phyloP scores from a whole-genome alignment of 805 yeast genomes.

The Ogataea degrootiae region DNA sequence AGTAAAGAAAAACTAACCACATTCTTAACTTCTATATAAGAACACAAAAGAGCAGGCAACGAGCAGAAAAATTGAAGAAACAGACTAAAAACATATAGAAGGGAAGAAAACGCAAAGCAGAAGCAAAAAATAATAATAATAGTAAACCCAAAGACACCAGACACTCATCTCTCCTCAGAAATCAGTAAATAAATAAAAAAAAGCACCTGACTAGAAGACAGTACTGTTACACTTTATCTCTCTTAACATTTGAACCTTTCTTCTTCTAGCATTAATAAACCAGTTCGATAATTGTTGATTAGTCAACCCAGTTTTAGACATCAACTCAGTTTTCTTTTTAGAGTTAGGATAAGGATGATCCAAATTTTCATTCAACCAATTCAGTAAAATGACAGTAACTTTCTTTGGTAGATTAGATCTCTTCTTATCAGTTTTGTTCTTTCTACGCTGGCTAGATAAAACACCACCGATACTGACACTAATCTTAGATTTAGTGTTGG shows the following conservation, averaged over 20 bases:
- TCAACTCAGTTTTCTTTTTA: slow-evolving; percentile 50
- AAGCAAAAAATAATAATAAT: too few relatives aligned
- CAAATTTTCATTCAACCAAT: slow-evolving; percentile 52
- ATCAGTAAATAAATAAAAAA: too few relatives aligned
- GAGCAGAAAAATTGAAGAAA: too few relatives aligned
- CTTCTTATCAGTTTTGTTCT: slow-evolving; percentile 17
- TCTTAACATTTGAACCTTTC: slow-evolving; percentile 48
- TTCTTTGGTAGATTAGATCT: slow-evolving; percentile 58
- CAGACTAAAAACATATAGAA: too few relatives aligned
- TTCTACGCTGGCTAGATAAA: background rate
- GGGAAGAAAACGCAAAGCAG: too few relatives aligned
- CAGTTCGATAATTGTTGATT: slow-evolving; percentile 57
- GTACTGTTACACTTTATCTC: slow-evolving; percentile 30
- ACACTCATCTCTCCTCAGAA: too few relatives aligned
- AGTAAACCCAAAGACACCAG: too few relatives aligned
- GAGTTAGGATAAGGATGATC: slow-evolving; percentile 59
- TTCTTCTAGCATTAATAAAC: slow-evolving; percentile 59
- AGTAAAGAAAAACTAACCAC: too few relatives aligned
- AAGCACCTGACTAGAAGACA: too few relatives aligned
- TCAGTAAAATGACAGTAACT: slow-evolving; percentile 47
- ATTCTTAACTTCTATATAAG: too few relatives aligned
- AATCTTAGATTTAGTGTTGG: background rate
- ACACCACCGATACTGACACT: background rate
- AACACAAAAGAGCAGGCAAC: too few relatives aligned
- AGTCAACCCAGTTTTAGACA: slow-evolving; percentile 50